Conservation (phyloP, 2,329 filamentous ascomycete genomes). For the Pestalotiopsis sp. region DNA sequence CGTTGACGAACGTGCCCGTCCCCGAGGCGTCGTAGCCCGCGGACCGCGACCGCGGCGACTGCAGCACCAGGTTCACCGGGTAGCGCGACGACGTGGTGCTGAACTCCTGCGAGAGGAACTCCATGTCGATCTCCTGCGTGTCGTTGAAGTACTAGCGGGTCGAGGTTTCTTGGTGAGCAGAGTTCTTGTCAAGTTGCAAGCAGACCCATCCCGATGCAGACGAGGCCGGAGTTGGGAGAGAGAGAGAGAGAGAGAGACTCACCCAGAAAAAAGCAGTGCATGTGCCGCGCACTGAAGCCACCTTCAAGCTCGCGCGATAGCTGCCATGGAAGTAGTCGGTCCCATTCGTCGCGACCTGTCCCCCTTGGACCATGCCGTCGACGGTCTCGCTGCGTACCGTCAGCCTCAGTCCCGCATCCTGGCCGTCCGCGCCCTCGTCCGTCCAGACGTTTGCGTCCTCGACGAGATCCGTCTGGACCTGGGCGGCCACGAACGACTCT, state of each 20-base stretch:
- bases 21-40: constrained; percentile 64
- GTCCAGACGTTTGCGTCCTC: constrained; percentile 42
- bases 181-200: not conserved
- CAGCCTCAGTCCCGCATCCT: constrained; percentile 58
- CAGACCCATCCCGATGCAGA: not conserved
- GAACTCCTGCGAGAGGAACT: constrained; percentile 73
- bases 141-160: constrained; percentile 71
- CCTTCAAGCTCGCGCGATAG: constrained; percentile 69
- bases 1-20: constrained; percentile 59
- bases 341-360: constrained; percentile 65
- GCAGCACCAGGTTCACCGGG: constrained; percentile 75
- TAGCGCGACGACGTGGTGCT: constrained; percentile 50
- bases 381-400: constrained; percentile 49
- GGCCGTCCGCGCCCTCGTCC: constrained; percentile 45
- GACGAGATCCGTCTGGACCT: constrained; percentile 58
- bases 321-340: constrained; percentile 70
- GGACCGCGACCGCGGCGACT: constrained; percentile 61
- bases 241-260: constrained; percentile 21
- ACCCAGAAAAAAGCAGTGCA: constrained; percentile 84
- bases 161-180: not conserved
- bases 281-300: constrained; percentile 64
- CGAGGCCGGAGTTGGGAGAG: not conserved
- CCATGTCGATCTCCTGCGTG: constrained; percentile 80
- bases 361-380: constrained; percentile 58
- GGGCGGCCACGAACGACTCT: constrained; percentile 60